These are phyloP conservation scores for Fomitopsis schrenkii DNA, from an alignment of 1,284 basidiomycete genomes.

Conservation along the genomic window DNA sequence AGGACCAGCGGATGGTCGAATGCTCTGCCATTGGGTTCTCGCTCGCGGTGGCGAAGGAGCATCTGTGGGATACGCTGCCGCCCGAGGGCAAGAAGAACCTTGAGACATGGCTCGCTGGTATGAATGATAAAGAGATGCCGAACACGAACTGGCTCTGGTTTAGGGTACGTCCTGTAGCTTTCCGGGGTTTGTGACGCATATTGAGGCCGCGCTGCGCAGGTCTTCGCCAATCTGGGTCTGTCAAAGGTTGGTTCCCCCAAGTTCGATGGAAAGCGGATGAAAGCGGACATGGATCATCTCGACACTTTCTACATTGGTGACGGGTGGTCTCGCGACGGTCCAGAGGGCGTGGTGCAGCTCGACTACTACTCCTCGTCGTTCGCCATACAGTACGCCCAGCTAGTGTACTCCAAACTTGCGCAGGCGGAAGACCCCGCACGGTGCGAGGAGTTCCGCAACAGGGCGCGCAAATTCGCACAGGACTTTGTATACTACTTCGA, in stretches of 20 bases:
- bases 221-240: conserved; percentile 75
- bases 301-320: conserved; percentile 77
- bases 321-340: conserved; percentile 76
- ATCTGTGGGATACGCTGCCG: conserved; percentile 60
- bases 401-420: conserved; percentile 68
- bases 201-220: conserved; percentile 29
- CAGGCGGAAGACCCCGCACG: conserved; percentile 60
- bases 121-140: conserved; percentile 74
- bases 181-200: neutral
- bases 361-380: conserved; percentile 81
- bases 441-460: conserved; percentile 59
- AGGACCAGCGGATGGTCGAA: conserved; percentile 81
- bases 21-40: conserved; percentile 76
- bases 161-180: conserved; percentile 39
- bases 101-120: conserved; percentile 66
- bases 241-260: conserved; percentile 55
- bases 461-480: conserved; percentile 58
- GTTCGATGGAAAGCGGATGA: conserved; percentile 60
- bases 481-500: conserved; percentile 79
- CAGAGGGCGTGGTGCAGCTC: conserved; percentile 72
- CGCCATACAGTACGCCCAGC: conserved; percentile 73
- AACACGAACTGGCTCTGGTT: conserved; percentile 85
- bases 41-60: conserved; percentile 60
- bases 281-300: conserved; percentile 70
- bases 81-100: conserved; percentile 52